phyloP scores from a whole-genome alignment of 805 yeast species.

The Grigorovia yakushimaensis region DNA sequence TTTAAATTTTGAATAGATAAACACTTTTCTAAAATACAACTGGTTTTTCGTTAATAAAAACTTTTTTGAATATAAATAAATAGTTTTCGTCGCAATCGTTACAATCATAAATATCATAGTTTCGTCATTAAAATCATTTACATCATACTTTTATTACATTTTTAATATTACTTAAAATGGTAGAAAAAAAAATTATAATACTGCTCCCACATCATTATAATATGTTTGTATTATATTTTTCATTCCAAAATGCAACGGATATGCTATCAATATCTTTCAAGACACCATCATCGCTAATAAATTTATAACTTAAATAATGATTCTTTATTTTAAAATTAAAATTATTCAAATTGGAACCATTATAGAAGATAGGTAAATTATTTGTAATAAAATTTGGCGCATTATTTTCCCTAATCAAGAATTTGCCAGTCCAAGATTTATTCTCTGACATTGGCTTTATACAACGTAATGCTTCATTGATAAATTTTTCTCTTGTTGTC shows the following conservation, averaged over 20 bases:
- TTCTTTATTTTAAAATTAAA: conserved; percentile 7
- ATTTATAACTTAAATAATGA: conserved; percentile 21
- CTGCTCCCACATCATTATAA: neutral
- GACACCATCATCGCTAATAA: conserved; percentile 24
- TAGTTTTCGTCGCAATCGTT: neutral
- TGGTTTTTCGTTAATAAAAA: neutral
- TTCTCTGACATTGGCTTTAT: conserved; percentile 43
- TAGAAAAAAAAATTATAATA: too few relatives aligned
- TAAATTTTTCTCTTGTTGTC: conserved; percentile 32
- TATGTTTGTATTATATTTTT: neutral
- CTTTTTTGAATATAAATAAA: neutral
- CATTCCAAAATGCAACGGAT: conserved; percentile 4
- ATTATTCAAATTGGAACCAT: neutral
- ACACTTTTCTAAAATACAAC: neutral
- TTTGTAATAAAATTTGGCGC: conserved; percentile 19
- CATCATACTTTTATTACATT: too few relatives aligned
- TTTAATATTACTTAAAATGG: too few relatives aligned
- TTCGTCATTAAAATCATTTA: too few relatives aligned
- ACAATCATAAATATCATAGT: neutral
- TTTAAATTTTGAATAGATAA: too few relatives aligned
- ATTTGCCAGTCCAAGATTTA: conserved; percentile 45
- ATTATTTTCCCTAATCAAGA: conserved; percentile 28
- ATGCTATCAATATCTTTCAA: conserved; percentile 12
- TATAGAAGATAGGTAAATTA: conserved; percentile 15
- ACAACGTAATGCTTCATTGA: conserved; percentile 47